phyloP scores from a whole-genome alignment of 169 alveolate genomes.

The Amoebophrya sp. region DNA sequence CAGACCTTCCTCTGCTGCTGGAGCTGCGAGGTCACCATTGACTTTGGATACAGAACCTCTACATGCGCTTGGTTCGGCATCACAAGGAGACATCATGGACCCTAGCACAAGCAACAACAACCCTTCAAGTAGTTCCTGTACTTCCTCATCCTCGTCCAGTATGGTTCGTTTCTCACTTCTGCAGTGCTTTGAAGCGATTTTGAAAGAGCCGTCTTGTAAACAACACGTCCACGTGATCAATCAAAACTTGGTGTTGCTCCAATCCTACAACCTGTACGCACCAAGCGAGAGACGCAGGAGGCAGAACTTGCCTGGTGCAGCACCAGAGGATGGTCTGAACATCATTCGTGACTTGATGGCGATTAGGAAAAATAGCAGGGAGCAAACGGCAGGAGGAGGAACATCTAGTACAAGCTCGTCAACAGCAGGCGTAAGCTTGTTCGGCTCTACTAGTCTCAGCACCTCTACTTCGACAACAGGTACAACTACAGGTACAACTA shows the following conservation, averaged over 20 bases:
- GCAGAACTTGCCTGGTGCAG: no score
- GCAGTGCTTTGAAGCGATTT: conserved; percentile 21
- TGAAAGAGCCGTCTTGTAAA: neutral
- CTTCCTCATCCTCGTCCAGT: neutral
- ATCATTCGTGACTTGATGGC: neutral
- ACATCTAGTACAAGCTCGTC: neutral
- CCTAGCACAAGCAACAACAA: neutral
- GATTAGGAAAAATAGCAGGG: no score
- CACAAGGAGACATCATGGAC: neutral
- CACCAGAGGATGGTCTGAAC: neutral
- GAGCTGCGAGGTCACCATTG: no score
- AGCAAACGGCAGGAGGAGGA: no score
- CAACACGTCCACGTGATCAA: conserved; percentile 12
- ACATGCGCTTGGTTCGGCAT: no score
- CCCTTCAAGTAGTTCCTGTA: neutral
- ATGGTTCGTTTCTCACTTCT: neutral
- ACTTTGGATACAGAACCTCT: no score
- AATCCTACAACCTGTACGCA: neutral
- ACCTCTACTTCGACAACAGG: no score
- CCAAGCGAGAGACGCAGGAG: no score
- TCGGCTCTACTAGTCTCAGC: neutral
- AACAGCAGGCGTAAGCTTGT: neutral
- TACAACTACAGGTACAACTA: no score
- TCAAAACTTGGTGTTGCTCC: neutral
- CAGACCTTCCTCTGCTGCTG: no score